Base-by-base conservation (phyloP, 2,329 filamentous ascomycete genomes). In the Claviceps sp. region DNA sequence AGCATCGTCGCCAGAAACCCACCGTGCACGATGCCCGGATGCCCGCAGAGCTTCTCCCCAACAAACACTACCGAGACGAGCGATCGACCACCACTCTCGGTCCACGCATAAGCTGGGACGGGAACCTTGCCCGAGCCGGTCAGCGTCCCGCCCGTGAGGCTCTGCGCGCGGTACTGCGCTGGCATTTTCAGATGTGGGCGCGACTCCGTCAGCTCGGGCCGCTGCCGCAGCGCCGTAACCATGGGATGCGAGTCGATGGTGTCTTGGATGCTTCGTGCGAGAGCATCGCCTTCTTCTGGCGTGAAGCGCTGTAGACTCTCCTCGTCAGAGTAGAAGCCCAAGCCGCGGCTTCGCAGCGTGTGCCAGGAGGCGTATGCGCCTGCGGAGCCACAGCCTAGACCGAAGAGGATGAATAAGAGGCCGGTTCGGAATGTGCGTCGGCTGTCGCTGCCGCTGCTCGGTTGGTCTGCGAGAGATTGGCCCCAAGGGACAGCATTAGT, bases 161-260 rank as follows among this genome's bases (percentile, higher is more conserved):
- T 95, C 64, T 88, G 82, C 2, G 70, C 68, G 41, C 86, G 81
- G 66, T 89, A 76, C 2, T 75, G 68, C 26, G 75, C 72, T 0
- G 91, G 89, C 62, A 96, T 85, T 68, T 90, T 93, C 64, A 96
- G 73, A 64, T 95, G 89, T 11, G 91, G 91, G 42, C 93, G 80
- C 38, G 85, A 84, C 66, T 95, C 89, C 38, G 73, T 77, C 66
- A 84, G 85, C 26, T 78, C 77, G 1, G 81, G 73, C 60, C 86
- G 76, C 17, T 69, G 68, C 47, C 90, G 84, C 48, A 97, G 73
- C 43, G 77, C 73, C n/a, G 74, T 65, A 4, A 85, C 77, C n/a
- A 95, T 65, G 1, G 88, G 84, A 70, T 93, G 89, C 46, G 74
- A 78, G 62, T 82, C 78, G 66, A 97, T 88, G 62, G 80, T 78